Base-by-base conservation (phyloP, 2,329 filamentous ascomycete genomes). In the Pseudogymnoascus pannorum region DNA sequence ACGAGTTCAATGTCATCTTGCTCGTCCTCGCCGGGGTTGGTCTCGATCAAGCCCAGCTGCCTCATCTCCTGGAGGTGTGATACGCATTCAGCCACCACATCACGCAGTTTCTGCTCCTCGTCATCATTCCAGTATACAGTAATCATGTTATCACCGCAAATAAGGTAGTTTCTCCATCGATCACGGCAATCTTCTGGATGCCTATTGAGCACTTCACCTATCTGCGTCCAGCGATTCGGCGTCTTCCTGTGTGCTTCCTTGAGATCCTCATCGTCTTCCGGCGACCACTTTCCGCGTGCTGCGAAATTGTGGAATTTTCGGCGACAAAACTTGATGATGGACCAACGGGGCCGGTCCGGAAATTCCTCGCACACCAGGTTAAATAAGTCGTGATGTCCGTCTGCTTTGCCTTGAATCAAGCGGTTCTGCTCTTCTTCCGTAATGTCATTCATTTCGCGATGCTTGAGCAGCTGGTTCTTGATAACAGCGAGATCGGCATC, bases 101-200 rank as follows among this genome's bases (percentile, higher is more conserved):
- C 70, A 1, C 77, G 75, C 24, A 90, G 74, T 8, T 70, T 73
- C 0, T 74, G 72, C 67, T 88, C 85, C 67, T 92, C 88, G 0
- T 79, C 76, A 16, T 80, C 73, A 1, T 76, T 77, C 88, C 89
- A 92, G 1, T 74, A 72, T 33, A 81, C 80, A 42, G 76, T 80
- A 31, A 77, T 78, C 57, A 65, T 75, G 0, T 77, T 78, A 5
- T 80, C 76, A 18, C 81, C 81, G 60, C 83, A 86, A 51, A 86
- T 75, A 20, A 88, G 74, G 67, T 87, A 85, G 67, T 90, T 88
- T 38, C 85, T 79, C 77, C 86, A 89, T 3, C 88, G 84, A 70
- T 91, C 87, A 58, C 87, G 81, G 59, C 86, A 79, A 69, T 91
- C 87, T 63, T 85, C 81, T 0, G 82, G 78, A 38, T 85, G 81